These are phyloP conservation scores for Lotmaria passim DNA, from an alignment of 208 protist genomes.

Conservation along the genomic window DNA sequence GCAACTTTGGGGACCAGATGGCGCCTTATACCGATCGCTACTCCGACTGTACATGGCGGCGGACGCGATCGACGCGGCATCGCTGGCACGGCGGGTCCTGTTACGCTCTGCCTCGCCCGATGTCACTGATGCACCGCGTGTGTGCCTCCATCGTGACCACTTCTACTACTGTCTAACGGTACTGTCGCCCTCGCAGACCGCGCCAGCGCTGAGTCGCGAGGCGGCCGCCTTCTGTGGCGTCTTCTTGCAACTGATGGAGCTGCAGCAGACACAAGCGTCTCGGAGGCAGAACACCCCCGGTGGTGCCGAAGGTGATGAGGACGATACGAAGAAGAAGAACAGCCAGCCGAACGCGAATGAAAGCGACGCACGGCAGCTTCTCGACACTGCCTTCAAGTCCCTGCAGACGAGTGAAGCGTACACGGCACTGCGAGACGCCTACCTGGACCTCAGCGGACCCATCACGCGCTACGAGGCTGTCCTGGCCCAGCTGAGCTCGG, in stretches of 20 bases:
- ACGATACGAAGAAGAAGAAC: neutral
- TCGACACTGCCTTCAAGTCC: constrained; percentile 31
- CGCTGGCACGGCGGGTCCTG: constrained; percentile 36
- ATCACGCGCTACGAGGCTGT: constrained; percentile 24
- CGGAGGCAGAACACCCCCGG: neutral
- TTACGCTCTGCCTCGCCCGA: neutral
- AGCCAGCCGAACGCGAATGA: constrained; percentile 22
- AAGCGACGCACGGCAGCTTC: constrained; percentile 42
- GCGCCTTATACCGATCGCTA: constrained; percentile 67
- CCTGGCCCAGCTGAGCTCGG: constrained; percentile 23
- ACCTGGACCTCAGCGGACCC: constrained; percentile 32
- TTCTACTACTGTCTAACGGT: constrained; percentile 61
- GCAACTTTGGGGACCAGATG: constrained; percentile 56
- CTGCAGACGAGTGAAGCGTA: constrained; percentile 43
- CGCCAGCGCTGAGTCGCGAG: constrained; percentile 54
- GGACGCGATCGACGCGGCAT: constrained; percentile 53
- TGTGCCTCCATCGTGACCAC: constrained; percentile 43
- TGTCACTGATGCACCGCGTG: neutral
- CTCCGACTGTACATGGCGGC: constrained; percentile 77
- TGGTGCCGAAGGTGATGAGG: neutral
- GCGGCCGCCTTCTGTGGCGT: constrained; percentile 65
- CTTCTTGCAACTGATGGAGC: constrained; percentile 64
- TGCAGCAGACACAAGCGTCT: constrained; percentile 16
- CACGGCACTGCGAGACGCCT: constrained; percentile 50
- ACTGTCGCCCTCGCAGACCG: constrained; percentile 52